Conservation (phyloP, 2,329 filamentous ascomycete species). For the Pyricularia sp. region DNA sequence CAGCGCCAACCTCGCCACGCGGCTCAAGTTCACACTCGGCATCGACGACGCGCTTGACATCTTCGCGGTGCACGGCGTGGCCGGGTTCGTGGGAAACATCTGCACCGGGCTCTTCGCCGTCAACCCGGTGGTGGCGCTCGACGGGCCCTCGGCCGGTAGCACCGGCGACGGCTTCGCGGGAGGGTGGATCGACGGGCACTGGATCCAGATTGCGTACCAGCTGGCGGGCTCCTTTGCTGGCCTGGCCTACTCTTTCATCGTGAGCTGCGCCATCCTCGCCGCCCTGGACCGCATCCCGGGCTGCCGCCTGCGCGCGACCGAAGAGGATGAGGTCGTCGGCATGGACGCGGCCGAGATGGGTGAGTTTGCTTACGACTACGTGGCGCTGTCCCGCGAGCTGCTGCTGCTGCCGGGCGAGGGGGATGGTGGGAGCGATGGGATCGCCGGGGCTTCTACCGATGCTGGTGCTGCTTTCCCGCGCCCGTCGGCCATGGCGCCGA, state of each 20-base stretch:
- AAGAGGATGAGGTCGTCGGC: slow-evolving; percentile 56
- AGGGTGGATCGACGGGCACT: slow-evolving; percentile 61
- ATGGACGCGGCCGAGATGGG: slow-evolving; percentile 65
- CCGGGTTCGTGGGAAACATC: slow-evolving; percentile 68
- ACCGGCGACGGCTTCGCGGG: slow-evolving; percentile 29
- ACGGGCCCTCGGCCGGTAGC: slow-evolving; percentile 38
- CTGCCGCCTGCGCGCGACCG: slow-evolving; percentile 51
- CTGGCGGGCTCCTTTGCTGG: slow-evolving; percentile 53
- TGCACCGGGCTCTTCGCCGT: slow-evolving; percentile 67
- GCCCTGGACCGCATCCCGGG: slow-evolving; percentile 59
- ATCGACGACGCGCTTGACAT: slow-evolving; percentile 84
- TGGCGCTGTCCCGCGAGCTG: slow-evolving; percentile 39
- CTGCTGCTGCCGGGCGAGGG: not conserved
- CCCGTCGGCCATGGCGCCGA: not conserved
- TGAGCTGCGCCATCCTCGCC: slow-evolving; percentile 58
- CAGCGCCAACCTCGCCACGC: slow-evolving; percentile 74
- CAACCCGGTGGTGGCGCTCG: slow-evolving; percentile 60
- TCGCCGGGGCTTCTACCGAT: too few relatives aligned
- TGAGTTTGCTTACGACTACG: slow-evolving; percentile 76
- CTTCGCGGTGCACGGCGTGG: slow-evolving; percentile 79
- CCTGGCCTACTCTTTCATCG: slow-evolving; percentile 51
- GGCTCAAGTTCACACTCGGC: slow-evolving; percentile 60
- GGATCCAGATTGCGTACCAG: slow-evolving; percentile 57
- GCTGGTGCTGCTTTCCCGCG: too few relatives aligned
- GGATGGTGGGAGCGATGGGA: too few relatives aligned